Conservation (phyloP, 1,284 basidiomycete species). For the Schizophyllum commune region DNA sequence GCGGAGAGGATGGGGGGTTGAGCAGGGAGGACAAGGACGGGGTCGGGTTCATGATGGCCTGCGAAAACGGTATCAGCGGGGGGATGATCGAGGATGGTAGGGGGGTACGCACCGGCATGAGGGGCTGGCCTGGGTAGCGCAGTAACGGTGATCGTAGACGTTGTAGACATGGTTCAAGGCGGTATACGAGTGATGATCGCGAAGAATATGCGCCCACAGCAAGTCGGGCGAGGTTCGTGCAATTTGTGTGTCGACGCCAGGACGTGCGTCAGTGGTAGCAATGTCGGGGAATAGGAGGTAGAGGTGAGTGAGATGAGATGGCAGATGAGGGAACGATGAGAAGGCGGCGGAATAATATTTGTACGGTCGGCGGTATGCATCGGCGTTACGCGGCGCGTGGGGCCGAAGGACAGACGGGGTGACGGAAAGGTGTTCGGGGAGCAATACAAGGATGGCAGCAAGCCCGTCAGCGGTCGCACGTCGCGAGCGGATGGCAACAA, state of each 20-base stretch:
- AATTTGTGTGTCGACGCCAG: not conserved
- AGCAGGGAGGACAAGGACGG: not conserved
- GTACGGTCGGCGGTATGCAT: not conserved
- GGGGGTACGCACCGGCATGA: not conserved
- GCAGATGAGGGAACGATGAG: not conserved
- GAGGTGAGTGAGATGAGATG: not conserved
- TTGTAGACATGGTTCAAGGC: not conserved
- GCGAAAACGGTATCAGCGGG: not conserved
- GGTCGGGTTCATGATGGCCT: not conserved
- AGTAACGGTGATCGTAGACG: not conserved
- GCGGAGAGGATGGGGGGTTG: conserved; percentile 17
- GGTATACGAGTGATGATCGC: not conserved
- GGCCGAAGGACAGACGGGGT: not conserved
- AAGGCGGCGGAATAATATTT: not conserved
- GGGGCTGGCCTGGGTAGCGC: not conserved
- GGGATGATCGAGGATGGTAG: not conserved
- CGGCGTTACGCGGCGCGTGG: not conserved
- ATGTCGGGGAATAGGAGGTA: not conserved
- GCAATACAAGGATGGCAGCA: too few species aligned
- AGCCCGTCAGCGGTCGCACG: too few species aligned
- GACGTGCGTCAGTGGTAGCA: not conserved
- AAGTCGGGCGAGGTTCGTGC: not conserved
- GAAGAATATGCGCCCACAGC: not conserved
- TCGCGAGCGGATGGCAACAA: too few species aligned
- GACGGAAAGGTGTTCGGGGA: not conserved